A percentile compares a stretch with the other conserved stretches of the same genome.
phyloP scores from a whole-genome alignment of 352 stramenopile genomes.

The Pythium aphanidermatum region DNA sequence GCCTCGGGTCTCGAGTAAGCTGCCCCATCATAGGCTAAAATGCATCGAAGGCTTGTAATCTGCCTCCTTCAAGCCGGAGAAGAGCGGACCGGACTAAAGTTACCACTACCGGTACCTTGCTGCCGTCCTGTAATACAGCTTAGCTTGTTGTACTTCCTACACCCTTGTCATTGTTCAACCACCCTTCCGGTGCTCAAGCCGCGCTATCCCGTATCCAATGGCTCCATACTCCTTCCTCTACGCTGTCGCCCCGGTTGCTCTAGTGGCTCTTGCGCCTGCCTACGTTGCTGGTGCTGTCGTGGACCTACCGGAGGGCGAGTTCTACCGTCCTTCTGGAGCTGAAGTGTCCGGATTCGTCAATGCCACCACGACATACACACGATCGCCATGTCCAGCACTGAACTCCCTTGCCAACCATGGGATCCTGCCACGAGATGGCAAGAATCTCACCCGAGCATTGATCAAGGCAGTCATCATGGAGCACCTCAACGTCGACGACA shows the following conservation, averaged over 20 bases:
- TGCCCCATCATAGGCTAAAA: no score
- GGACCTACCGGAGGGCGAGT: conserved; percentile 15
- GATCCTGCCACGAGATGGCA: conserved; percentile 36
- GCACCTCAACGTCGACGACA: conserved; percentile 38
- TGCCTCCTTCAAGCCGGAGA: no score
- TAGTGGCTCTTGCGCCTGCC: no score
- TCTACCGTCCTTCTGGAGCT: conserved; percentile 19
- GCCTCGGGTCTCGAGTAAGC: no score
- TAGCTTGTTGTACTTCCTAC: no score
- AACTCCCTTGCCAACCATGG: conserved; percentile 49
- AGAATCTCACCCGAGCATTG: conserved; percentile 28
- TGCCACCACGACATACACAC: conserved; percentile 21
- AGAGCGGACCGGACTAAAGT: no score
- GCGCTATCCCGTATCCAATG: not conserved
- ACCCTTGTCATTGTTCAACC: not conserved
- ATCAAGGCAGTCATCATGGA: conserved; percentile 27
- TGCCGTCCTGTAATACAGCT: no score
- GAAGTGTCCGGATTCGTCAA: conserved; percentile 23
- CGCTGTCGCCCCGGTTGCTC: no score
- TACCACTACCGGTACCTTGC: no score
- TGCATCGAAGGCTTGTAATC: no score
- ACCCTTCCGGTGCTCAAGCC: not conserved
- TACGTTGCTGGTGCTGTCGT: not conserved
- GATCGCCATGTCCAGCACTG: conserved; percentile 39
- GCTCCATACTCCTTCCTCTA: not conserved